Evolutionary conservation across 306 rosid species (phyloP).

Genomic region (Vachellia collinsii): DNA sequence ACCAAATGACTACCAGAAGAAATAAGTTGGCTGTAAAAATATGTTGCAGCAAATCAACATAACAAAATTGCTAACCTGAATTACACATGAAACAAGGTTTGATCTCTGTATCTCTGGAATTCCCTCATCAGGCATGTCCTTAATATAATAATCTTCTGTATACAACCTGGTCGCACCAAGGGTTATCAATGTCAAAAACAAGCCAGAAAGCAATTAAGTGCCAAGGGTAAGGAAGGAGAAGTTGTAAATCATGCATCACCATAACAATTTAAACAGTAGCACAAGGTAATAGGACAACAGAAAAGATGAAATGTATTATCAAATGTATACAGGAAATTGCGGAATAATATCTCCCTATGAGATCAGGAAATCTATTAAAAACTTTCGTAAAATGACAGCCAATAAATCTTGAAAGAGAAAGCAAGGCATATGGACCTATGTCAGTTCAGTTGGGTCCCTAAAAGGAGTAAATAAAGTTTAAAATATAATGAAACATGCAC

Average conservation of each 20-base stretch:
- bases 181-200: not conserved
- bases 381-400: not conserved
- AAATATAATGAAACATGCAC: not conserved
- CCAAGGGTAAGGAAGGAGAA: constrained; percentile 29
- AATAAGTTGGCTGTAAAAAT: not conserved
- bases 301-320: not conserved
- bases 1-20: not conserved
- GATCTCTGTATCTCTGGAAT: constrained; percentile 97
- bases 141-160: constrained; percentile 86
- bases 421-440: not conserved
- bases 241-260: constrained; percentile 8
- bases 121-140: constrained; percentile 79
- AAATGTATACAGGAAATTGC: not conserved
- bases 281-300: not conserved
- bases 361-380: constrained; percentile 9
- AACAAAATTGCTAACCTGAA: constrained; percentile 61
- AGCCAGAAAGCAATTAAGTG: constrained; percentile 23
- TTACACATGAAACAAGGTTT: constrained; percentile 87
- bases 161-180: constrained; percentile 62
- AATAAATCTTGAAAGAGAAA: not conserved
- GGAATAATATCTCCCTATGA: not conserved
- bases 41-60: constrained; percentile 19
- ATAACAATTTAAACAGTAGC: constrained; percentile 22
- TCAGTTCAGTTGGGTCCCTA: not conserved
- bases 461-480: not conserved